A percentile compares a stretch with the other conserved stretches of the same genome.
Conservation (phyloP, 2,329 filamentous ascomycete species). For the Pseudogymnoascus sp. region DNA sequence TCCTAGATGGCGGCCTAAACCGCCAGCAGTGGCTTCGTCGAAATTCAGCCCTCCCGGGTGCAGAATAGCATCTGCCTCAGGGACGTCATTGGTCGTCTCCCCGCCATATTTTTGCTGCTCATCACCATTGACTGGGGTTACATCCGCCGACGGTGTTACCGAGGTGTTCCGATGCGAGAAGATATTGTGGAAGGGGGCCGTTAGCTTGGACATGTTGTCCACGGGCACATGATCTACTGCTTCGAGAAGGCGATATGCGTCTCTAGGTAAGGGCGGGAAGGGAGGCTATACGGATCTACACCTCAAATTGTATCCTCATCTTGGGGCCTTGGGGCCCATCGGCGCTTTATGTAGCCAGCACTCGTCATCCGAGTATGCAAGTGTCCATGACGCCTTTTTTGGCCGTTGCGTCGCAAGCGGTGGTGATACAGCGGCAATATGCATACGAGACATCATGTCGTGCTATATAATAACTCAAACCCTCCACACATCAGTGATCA, state of each 20-base stretch:
- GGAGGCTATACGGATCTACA: neutral
- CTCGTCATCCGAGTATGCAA: neutral
- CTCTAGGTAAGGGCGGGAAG: neutral
- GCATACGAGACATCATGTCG: neutral
- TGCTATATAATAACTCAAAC: neutral
- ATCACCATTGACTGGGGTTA: neutral
- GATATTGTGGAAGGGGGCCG: neutral
- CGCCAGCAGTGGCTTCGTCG: constrained; percentile 15
- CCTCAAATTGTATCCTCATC: neutral
- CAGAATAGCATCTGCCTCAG: neutral
- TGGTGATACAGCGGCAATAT: neutral
- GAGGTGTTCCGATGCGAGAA: neutral
- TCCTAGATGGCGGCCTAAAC: constrained; percentile 17
- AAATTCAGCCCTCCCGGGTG: constrained; percentile 13
- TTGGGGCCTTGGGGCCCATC: neutral
- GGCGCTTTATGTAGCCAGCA: neutral
- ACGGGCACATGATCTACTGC: neutral
- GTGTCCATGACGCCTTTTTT: neutral
- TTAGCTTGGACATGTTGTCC: neutral
- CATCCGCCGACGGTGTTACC: neutral
- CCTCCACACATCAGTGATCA: neutral
- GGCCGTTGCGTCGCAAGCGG: neutral
- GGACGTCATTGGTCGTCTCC: neutral
- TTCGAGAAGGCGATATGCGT: neutral
- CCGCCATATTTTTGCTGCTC: neutral